Evolutionary conservation across 139 green algal species (phyloP), one percentile per base, ranked within the genome.

Genomic region (Coelastrella sp.): DNA sequence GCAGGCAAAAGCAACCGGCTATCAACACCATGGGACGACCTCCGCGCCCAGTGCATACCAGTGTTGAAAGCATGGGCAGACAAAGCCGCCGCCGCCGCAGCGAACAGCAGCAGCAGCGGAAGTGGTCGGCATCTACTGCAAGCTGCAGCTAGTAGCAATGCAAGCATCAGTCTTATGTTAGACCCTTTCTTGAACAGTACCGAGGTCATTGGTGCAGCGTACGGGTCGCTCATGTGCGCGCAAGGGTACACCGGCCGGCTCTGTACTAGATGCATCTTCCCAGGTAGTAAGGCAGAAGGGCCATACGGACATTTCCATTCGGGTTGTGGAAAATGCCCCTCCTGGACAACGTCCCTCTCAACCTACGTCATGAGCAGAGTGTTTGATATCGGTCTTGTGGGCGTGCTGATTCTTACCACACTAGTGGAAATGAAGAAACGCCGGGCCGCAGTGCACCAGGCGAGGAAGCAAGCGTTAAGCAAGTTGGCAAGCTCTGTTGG

Each of bases 341-440:
- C 65, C 4, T 57, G 82, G 65, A 32, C 10, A 32, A 79, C 16
- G 6, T 68, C 82, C 0, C 13, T 87, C 32, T 5, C 56, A 5
- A 54, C 65, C 14, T 87, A 79, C 32, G 64, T 68, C 4, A 13
- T 87, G 20, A 61, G 19, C 5, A 32, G 82, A 7, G 23, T 87
- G 4, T 87, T 87, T 19, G 82, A 87, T 20, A 78, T 87, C 14
- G 7, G 5, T 3, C 64, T 87, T 4, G 65, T 87, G 0, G 82
- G 20, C 61, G 16, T 87, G 32, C 65, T 87, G 60, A 87, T 87
- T 23, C 23, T 58, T 7, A 87, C 82, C 14, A 87, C 82, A n/a
- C 82, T 87, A 7, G 64, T 64, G 4, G 82, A 87, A 32, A 87
- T 87, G 82, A 73, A 71, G 14, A 58, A 87, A 54, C 22, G 82